Percentiles rank a stretch among this genome's conserved stretches.
These are phyloP conservation scores for Benincasa hispida DNA, from an alignment of 306 rosid species.

Conservation along the genomic window DNA sequence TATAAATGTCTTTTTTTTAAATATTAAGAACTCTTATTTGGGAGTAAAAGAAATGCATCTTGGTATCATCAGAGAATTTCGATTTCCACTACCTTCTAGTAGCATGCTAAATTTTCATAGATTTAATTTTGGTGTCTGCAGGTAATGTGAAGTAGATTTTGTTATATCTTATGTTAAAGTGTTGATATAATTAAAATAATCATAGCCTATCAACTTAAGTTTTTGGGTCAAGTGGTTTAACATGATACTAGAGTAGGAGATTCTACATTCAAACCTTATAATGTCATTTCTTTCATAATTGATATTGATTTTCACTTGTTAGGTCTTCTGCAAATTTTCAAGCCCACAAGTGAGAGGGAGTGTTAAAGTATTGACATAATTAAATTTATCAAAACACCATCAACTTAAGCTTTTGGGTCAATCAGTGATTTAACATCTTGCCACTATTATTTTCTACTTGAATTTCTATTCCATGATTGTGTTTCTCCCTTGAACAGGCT, in stretches of 20 bases:
- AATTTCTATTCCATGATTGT: constrained; percentile 10
- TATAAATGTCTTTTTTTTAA: neutral
- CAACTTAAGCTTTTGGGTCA: too few species aligned
- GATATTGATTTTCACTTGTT: too few species aligned
- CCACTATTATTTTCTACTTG: neutral
- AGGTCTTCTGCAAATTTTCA: too few species aligned
- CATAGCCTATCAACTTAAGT: too few species aligned
- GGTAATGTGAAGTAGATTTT: neutral
- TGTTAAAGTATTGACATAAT: too few species aligned
- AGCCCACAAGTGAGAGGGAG: too few species aligned
- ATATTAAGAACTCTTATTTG: neutral
- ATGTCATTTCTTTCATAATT: too few species aligned
- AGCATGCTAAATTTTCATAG: neutral
- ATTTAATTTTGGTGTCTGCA: neutral
- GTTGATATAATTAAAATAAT: too few species aligned
- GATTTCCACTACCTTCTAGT: neutral
- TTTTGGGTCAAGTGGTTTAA: too few species aligned
- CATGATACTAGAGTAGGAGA: too few species aligned
- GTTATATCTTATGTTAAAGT: neutral
- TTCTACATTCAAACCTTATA: too few species aligned
- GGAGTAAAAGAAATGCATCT: neutral
- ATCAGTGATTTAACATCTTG: neutral
- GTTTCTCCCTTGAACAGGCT: constrained; percentile 40
- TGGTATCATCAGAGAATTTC: neutral
- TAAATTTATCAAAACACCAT: too few species aligned